Percentiles rank a stretch among this genome's conserved stretches.
phyloP scores from a whole-genome alignment of 352 stramenopile genomes.

The Phytophthora fragariaefolia region DNA sequence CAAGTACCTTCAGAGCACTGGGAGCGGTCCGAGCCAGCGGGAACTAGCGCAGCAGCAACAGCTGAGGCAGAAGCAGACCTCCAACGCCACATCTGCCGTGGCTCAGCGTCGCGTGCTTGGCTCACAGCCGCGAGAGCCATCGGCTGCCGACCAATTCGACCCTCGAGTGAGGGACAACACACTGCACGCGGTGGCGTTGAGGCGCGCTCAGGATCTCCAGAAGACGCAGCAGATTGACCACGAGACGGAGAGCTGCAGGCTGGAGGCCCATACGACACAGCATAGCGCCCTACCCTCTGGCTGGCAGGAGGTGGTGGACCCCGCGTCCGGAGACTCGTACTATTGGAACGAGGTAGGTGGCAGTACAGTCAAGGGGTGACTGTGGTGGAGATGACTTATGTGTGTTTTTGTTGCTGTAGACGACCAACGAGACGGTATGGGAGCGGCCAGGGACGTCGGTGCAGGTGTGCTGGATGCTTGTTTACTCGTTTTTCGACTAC shows the following conservation, averaged over 20 bases:
- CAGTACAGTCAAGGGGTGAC: not conserved
- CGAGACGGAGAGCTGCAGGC: constrained; percentile 23
- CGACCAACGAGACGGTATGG: constrained; percentile 81
- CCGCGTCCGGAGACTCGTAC: constrained; percentile 62
- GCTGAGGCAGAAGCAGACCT: constrained; percentile 52
- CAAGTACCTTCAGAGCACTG: constrained; percentile 65
- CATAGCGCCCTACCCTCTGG: constrained; percentile 42
- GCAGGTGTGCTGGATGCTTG: not conserved
- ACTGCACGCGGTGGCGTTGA: constrained; percentile 62
- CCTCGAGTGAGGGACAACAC: constrained; percentile 78
- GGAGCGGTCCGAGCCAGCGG: constrained; percentile 68
- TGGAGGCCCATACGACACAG: constrained; percentile 18
- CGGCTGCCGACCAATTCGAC: constrained; percentile 37
- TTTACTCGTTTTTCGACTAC: not conserved
- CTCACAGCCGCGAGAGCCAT: constrained; percentile 18
- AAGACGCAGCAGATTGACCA: constrained; percentile 32
- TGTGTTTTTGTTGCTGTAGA: constrained; percentile 40
- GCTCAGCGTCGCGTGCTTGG: constrained; percentile 49
- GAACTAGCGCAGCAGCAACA: constrained; percentile 71
- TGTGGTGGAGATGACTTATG: constrained; percentile 2
- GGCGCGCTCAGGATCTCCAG: constrained; percentile 53
- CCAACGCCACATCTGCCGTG: constrained; percentile 52
- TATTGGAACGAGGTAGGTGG: constrained; percentile 80
- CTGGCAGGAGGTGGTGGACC: constrained; percentile 66
- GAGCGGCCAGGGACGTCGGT: constrained; percentile 45